Evolutionary conservation across 768 basidiomycete genomes (phyloP).

Genomic region (Baorangia bicolor): DNA sequence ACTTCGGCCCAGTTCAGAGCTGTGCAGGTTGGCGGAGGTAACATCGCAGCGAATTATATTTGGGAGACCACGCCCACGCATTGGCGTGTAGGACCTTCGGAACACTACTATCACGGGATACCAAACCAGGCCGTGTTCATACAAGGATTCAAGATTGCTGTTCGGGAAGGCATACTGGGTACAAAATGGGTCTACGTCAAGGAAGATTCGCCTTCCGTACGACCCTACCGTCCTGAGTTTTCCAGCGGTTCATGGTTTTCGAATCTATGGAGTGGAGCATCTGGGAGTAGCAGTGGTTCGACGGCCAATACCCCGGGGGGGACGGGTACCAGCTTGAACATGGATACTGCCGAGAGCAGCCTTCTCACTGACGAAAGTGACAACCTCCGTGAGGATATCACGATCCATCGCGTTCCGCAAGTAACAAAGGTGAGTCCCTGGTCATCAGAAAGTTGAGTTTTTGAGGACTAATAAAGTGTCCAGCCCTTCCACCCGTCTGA

Average conservation of each 20-base stretch:
- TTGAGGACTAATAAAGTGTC: neutral
- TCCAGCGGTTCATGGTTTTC: neutral
- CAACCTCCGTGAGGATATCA: neutral
- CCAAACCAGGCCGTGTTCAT: conserved; percentile 25
- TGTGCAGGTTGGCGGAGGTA: conserved; percentile 8
- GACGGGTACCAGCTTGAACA: neutral
- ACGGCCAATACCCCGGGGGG: neutral
- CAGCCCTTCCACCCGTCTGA: conserved; percentile 13
- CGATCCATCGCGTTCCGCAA: conserved; percentile 1
- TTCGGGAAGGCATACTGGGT: conserved; percentile 1
- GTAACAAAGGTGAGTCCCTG: neutral
- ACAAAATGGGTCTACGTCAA: neutral
- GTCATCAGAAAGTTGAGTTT: neutral
- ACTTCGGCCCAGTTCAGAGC: conserved; percentile 14
- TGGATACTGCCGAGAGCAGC: neutral
- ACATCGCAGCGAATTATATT: conserved; percentile 11
- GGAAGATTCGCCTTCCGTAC: neutral
- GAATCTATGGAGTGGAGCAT: neutral
- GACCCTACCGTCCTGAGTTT: neutral
- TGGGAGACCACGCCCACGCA: conserved; percentile 13
- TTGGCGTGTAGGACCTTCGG: conserved; percentile 6
- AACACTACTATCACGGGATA: conserved; percentile 1
- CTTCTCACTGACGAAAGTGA: neutral
- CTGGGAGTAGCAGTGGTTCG: neutral
- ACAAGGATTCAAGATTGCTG: conserved; percentile 17